Evolutionary conservation across 192 early-diverging fungal species (phyloP), one percentile per base, ranked within the genome.

Genomic region (Podila verticillata): DNA sequence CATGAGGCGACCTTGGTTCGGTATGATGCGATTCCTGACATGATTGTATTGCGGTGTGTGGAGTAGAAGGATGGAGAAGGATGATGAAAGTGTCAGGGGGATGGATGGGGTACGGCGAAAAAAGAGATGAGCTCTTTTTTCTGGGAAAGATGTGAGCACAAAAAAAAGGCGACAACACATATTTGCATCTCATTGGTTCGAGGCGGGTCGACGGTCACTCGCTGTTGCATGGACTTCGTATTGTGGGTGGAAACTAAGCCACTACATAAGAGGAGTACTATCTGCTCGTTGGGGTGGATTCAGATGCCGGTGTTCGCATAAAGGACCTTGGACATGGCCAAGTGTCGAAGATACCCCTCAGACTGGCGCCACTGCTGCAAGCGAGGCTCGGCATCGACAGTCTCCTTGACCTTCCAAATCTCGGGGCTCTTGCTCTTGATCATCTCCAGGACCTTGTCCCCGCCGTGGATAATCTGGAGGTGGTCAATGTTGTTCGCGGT

Each of bases 331-430:
- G 74, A 70, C 5, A 7, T 15, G 1, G 35, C 57, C 34, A 66
- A 20, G 29, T 62, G 68, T 3, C 30, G 54, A 49, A 66, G 70
- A 48, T 78, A 78, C 0, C 34, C 58, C 49, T 78, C 68, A 0
- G 75, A 78, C 59, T 70, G 63, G 22, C 75, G 68, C 75, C 75
- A 78, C 3, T 10, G 7, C 26, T 68, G 75, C 24, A 78, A 15
- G 0, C 68, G 36, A 13, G 75, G 75, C 19, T 78, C 75, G 15
- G 7, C 44, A 24, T 78, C 75, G 0, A 78, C 75, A 1, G 29
- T 19, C 13, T 71, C 75, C 29, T 78, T 78, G 68, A 78, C 75
- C 34, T 64, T 62, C 75, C 68, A 70, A 35, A 78, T 70, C 68
- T 70, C 68, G 26, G 66, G 66, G 10, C 48, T 30, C 7, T 57